Conservation (phyloP, 2,329 filamentous ascomycete genomes). For the Claviceps sp. region DNA sequence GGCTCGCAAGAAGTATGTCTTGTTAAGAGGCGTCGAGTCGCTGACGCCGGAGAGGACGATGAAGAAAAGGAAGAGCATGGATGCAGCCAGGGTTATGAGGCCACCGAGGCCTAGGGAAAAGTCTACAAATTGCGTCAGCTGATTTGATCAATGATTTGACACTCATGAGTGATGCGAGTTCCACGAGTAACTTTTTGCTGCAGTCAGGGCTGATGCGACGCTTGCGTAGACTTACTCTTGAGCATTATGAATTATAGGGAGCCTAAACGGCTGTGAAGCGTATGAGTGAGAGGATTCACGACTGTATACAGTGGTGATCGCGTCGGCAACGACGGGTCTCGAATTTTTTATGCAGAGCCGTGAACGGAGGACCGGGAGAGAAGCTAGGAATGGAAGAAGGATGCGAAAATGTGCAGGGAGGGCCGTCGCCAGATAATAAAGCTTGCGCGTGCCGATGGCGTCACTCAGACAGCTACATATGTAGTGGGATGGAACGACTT, state of each 20-base stretch:
- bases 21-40: conserved; percentile 43
- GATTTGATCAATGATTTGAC: not conserved
- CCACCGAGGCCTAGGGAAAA: conserved; percentile 27
- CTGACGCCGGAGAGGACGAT: conserved; percentile 42
- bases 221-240: conserved; percentile 8
- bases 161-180: not conserved
- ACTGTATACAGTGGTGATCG: too few relatives aligned
- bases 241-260: conserved; percentile 2
- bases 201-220: too few relatives aligned
- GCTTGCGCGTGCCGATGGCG: not conserved
- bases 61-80: conserved; percentile 43
- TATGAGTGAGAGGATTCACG: not conserved
- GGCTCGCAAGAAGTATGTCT: conserved; percentile 77
- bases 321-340: too few relatives aligned
- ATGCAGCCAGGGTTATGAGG: conserved; percentile 35
- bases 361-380: not conserved
- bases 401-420: not conserved
- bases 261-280: not conserved
- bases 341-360: not conserved
- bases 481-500: too few relatives aligned
- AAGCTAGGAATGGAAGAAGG: not conserved
- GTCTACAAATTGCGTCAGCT: conserved; percentile 16
- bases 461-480: not conserved
- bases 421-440: conserved; percentile 2
- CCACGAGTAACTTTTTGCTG: too few relatives aligned